Evolutionary conservation across 1,139 yeast genomes (phyloP), one percentile per base, ranked within the genome.

Genomic region (Candida sp.): DNA sequence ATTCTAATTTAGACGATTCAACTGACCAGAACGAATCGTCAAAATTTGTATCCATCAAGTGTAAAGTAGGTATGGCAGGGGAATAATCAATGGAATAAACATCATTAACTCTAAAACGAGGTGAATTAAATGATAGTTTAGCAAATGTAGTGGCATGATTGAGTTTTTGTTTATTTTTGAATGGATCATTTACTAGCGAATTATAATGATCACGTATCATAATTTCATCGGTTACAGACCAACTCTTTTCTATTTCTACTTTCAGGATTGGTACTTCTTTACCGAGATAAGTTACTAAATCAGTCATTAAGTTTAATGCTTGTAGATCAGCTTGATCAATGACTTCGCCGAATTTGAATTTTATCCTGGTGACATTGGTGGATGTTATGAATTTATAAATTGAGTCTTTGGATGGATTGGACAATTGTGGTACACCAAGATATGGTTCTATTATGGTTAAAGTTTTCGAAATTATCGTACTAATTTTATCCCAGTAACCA

Each of bases 141-240:
- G 54, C 50, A 60, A 64, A 57, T 0, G 57, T 58, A 1, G 52
- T 41, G 12, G 53, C 51, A 2, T 39, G n/a, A 4, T 45, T 21
- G 48, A 41, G 34, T 50, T 52, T 29, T 22, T 37, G 40, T 41
- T 42, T 21, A 25, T 41, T 9, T 22, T 21, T 11, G 22, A 11
- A 19, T 19, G 21, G 23, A 42, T 22, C 40, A 22, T 15, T 35
- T 42, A n/a, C 43, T 43, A 38, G 19, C 33, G 33, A 36, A 19
- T 11, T 46, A 39, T 55, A 56, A 42, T 53, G 52, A 29, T 56
- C 58, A 43, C 70, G 45, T 7, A 53, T 43, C 11, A 57, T 46
- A 0, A 61, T 48, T 35, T 64, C 71, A 45, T 66, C 68, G 1
- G 61, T 49, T 7, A 63, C 53, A 1, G 70, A 62, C 73, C 73